Conservation (phyloP, 2,329 filamentous ascomycete genomes). For the Diplodia mutila region DNA sequence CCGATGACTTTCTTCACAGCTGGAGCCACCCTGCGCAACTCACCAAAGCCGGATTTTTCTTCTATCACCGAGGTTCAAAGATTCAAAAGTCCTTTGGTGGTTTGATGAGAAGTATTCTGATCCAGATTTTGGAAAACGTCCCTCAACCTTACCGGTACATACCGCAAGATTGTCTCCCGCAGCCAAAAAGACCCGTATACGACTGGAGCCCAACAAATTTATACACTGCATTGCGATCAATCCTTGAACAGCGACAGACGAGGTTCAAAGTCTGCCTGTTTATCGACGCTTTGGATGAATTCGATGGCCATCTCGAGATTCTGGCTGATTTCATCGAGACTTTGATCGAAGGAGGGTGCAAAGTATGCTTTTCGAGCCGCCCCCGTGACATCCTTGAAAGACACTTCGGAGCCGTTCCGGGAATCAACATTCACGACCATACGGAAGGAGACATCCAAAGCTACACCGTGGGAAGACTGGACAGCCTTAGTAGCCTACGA, state of each 20-base stretch:
- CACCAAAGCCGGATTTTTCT: constrained; percentile 45
- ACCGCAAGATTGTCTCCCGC: neutral
- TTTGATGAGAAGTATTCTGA: constrained; percentile 43
- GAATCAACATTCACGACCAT: constrained; percentile 27
- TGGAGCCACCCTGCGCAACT: constrained; percentile 38
- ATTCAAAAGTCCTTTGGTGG: constrained; percentile 50
- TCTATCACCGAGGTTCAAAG: constrained; percentile 47
- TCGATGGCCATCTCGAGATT: neutral
- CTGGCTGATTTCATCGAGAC: neutral
- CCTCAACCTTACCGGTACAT: neutral
- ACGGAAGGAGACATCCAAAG: constrained; percentile 27
- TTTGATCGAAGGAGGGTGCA: neutral
- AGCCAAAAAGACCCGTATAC: neutral
- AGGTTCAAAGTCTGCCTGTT: neutral
- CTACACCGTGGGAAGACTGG: constrained; percentile 24
- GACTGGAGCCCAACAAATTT: neutral
- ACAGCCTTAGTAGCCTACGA: neutral
- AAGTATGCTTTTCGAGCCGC: constrained; percentile 27
- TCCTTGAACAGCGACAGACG: neutral
- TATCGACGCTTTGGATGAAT: constrained; percentile 19
- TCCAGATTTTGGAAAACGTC: constrained; percentile 33
- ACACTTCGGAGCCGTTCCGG: constrained; percentile 8
- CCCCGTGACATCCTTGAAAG: constrained; percentile 27
- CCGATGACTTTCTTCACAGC: constrained; percentile 33
- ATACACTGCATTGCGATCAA: neutral